phyloP scores from a whole-genome alignment of 768 basidiomycete species.

The Trametes villosa region DNA sequence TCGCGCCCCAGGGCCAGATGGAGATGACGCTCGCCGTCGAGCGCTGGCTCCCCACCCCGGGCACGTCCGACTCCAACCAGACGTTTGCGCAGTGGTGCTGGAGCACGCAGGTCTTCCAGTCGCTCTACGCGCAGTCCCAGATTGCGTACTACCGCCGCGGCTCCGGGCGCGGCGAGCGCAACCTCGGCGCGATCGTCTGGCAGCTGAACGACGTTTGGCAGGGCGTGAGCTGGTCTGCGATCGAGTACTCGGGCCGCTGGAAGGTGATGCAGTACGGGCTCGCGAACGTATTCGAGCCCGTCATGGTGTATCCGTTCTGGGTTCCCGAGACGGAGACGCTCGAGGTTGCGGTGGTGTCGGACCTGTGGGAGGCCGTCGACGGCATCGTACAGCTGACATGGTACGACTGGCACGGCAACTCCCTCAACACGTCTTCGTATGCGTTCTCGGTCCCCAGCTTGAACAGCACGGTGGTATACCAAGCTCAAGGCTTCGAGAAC shows the following conservation, averaged over 20 bases:
- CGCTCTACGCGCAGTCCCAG: constrained; percentile 57
- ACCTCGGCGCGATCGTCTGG: constrained; percentile 61
- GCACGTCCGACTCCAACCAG: constrained; percentile 50
- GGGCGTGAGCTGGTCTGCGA: constrained; percentile 55
- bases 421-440: constrained; percentile 42
- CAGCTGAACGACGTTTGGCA: constrained; percentile 67
- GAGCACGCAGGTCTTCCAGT: constrained; percentile 64
- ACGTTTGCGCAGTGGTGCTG: constrained; percentile 68
- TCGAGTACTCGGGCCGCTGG: constrained; percentile 63
- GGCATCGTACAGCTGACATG: constrained; percentile 56
- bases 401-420: constrained; percentile 57
- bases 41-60: constrained; percentile 58
- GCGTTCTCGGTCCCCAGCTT: constrained; percentile 49
- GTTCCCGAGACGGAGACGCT: constrained; percentile 50
- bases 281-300: constrained; percentile 48
- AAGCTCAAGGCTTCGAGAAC: constrained; percentile 43
- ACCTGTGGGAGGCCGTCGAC: constrained; percentile 49
- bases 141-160: constrained; percentile 62
- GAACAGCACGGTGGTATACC: constrained; percentile 53
- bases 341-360: constrained; percentile 53
- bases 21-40: constrained; percentile 57
- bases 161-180: constrained; percentile 58
- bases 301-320: constrained; percentile 63
- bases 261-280: constrained; percentile 59
- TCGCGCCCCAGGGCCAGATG: constrained; percentile 52